These are phyloP conservation scores for Parietaria judaica DNA, from an alignment of 306 rosid species.

Conservation along the genomic window DNA sequence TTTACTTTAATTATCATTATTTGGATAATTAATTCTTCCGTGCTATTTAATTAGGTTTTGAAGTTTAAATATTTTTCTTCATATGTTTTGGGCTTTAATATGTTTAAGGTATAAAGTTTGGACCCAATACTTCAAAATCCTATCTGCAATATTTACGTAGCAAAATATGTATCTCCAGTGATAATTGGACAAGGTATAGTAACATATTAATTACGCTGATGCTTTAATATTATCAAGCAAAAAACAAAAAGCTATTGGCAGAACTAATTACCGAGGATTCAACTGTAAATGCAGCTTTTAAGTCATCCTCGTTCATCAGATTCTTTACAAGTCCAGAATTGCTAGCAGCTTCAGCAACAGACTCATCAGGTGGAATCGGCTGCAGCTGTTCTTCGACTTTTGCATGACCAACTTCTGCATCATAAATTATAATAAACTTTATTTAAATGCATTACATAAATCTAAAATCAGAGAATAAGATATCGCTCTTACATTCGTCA, in stretches of 20 bases:
- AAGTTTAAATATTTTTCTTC: no score
- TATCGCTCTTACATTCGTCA: neutral
- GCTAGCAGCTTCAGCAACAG: conserved; percentile 42
- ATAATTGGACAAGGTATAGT: neutral
- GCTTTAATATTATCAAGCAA: neutral
- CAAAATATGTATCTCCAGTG: no score
- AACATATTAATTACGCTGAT: neutral
- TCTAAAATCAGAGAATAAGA: neutral
- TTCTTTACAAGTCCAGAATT: conserved; percentile 63
- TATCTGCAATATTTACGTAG: no score
- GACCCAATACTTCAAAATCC: no score
- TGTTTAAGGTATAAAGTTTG: no score
- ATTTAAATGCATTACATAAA: neutral
- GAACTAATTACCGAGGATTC: conserved; percentile 56
- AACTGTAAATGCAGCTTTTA: conserved; percentile 50
- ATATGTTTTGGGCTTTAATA: no score
- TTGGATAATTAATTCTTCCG: no score
- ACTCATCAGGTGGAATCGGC: conserved; percentile 59
- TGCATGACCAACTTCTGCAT: conserved; percentile 54
- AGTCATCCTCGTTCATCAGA: conserved; percentile 71
- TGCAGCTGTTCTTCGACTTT: conserved; percentile 74
- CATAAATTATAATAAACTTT: conserved; percentile 12
- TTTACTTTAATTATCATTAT: neutral
- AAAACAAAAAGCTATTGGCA: conserved; percentile 10
- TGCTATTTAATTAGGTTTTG: no score